Base-by-base conservation (phyloP, 2,329 filamentous ascomycete species). In the Elsinoe necatrix region DNA sequence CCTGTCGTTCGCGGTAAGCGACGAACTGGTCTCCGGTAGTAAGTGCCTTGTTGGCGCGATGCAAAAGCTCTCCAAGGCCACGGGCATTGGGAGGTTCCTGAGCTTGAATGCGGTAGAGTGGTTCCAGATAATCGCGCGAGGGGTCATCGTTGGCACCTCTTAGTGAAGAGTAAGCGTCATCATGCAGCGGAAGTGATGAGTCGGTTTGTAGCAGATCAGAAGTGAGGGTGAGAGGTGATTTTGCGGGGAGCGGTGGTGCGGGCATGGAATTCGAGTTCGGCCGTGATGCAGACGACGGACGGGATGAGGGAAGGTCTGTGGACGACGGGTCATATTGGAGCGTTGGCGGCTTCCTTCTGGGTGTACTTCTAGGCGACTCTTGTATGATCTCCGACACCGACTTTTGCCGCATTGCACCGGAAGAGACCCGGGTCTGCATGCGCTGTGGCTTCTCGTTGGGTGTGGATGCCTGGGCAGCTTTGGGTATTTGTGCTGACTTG, bases 1-100 rank as follows among this genome's bases (percentile, higher is more conserved):
- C 89, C 69, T 95, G 89, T 58, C 86, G 84, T 64, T 97, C 91
- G 50, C 89, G 82, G 39, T 95, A 83, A 42, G 89, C 86, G 1
- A 95, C 81, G 58, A 89, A 84, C 52, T 91, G 85, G 66, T 96
- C 91, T 1, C 85, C 78, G 0, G 92, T 97, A 1, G 86, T 90
- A 9, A 97, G 76, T 0, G 90, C 95, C 69, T 98, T 98, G 66
- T 91, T 87, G 3, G 91, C 88, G 43, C 88, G 86, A 56, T 85
- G 81, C 2, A 97, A 75, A 0, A 97, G 78, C 41, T 88, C 85
- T 57, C 87, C 75, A n/a, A 85, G 72, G 21, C 77, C 73, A 58
- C 77, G 72, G 45, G 78, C 78, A 54, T 78, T 77, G 34, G 78
- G 76, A 3, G 77, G 75, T 60, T 80, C 77, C 57, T 82, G 80